These are phyloP conservation scores for Ceratobasidium sp. DNA, from an alignment of 1,284 basidiomycete species.

Conservation along the genomic window DNA sequence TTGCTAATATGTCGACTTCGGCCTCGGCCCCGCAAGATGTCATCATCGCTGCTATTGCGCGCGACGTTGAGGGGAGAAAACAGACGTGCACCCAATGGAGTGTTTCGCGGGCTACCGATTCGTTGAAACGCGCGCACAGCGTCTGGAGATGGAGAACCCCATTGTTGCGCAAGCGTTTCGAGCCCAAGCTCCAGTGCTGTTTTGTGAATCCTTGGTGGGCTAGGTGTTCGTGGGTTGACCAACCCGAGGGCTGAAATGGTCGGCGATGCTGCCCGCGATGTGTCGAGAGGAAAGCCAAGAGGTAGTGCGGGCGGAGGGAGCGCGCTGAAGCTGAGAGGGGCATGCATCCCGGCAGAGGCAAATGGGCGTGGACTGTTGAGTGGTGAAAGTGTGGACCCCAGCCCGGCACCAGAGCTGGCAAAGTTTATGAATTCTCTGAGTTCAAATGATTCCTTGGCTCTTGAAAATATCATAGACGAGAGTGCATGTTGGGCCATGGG, in stretches of 20 bases:
- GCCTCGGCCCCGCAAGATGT: slow-evolving; percentile 21
- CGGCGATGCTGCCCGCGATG: slow-evolving; percentile 18
- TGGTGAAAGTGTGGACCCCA: slow-evolving; percentile 34
- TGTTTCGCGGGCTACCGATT: slow-evolving; percentile 23
- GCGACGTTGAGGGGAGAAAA: slow-evolving; percentile 14
- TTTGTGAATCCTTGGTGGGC: slow-evolving; percentile 24
- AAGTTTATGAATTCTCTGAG: slow-evolving; percentile 32
- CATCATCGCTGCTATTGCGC: slow-evolving; percentile 6
- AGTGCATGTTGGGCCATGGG: slow-evolving; percentile 17
- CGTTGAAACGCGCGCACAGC: slow-evolving; percentile 3
- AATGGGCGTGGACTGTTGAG: slow-evolving; percentile 29
- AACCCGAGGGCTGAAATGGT: slow-evolving; percentile 28
- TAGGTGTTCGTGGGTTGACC: slow-evolving; percentile 31
- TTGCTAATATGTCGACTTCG: slow-evolving; percentile 15
- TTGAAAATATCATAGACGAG: slow-evolving; percentile 12
- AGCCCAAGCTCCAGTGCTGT: slow-evolving; percentile 27
- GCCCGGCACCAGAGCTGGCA: slow-evolving; percentile 28
- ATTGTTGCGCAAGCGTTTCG: slow-evolving; percentile 32
- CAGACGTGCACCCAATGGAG: slow-evolving; percentile 19
- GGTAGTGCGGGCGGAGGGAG: slow-evolving; percentile 29
- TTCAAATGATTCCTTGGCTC: slow-evolving; percentile 29
- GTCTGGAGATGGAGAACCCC: slow-evolving; percentile 31
- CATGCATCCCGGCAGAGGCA: slow-evolving; percentile 1
- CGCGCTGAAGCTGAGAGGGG: slow-evolving; percentile 27
- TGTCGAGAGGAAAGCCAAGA: neutral